Conservation (phyloP, 768 basidiomycete species). For the Kwoniella bestiolae region DNA sequence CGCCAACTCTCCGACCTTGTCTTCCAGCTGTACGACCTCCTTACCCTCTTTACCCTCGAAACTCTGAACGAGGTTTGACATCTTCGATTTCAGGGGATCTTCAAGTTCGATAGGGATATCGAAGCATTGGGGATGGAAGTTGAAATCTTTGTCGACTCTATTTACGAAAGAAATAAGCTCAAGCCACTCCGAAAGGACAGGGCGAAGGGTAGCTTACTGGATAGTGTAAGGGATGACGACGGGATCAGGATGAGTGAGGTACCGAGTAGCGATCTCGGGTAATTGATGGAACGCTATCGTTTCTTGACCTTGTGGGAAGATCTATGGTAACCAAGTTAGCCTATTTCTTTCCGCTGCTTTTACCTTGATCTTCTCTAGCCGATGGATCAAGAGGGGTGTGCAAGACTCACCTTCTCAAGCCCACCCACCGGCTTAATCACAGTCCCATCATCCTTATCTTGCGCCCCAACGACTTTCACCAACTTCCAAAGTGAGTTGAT, state of each 20-base stretch:
- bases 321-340: constrained; percentile 31
- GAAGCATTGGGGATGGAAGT: constrained; percentile 70
- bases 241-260: constrained; percentile 75
- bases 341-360: neutral
- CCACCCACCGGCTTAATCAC: constrained; percentile 50
- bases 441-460: constrained; percentile 62
- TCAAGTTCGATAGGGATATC: constrained; percentile 89
- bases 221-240: constrained; percentile 72
- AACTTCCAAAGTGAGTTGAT: constrained; percentile 89
- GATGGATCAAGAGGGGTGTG: neutral
- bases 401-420: constrained; percentile 47
- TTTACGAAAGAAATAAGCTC: neutral
- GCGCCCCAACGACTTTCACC: constrained; percentile 78
- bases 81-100: constrained; percentile 73
- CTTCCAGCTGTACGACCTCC: constrained; percentile 69
- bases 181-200: neutral
- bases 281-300: constrained; percentile 73
- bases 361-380: neutral
- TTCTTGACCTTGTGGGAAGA: constrained; percentile 40
- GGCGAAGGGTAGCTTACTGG: constrained; percentile 27
- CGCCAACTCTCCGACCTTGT: constrained; percentile 71
- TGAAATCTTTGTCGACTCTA: constrained; percentile 63
- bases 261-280: constrained; percentile 82
- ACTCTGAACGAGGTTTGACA: constrained; percentile 69
- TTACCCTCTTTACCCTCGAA: constrained; percentile 73